Evolutionary conservation across 768 basidiomycete genomes (phyloP).

Genomic region (Nevesoporus exiguus): DNA sequence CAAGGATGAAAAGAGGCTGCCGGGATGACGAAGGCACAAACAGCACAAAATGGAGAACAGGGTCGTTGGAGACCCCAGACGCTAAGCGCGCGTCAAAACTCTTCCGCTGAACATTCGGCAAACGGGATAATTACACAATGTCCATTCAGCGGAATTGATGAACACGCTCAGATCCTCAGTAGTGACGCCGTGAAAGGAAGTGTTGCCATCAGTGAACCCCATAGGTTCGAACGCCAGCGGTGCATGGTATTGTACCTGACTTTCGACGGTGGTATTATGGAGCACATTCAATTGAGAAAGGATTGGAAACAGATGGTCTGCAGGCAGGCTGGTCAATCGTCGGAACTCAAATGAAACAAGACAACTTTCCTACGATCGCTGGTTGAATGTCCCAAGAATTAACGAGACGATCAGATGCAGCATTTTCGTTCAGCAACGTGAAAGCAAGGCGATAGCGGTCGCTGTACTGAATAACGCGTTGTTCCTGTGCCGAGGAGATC

Average conservation of each 20-base stretch:
- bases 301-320: slow-evolving; percentile 71
- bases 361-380: slow-evolving; percentile 58
- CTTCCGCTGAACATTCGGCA: neutral
- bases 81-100: slow-evolving; percentile 44
- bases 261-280: slow-evolving; percentile 92
- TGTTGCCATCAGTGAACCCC: slow-evolving; percentile 30
- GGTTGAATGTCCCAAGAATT: slow-evolving; percentile 69
- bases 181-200: slow-evolving; percentile 53
- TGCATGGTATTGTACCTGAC: slow-evolving; percentile 89
- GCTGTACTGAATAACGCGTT: slow-evolving; percentile 70
- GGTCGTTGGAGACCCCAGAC: slow-evolving; percentile 89
- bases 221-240: slow-evolving; percentile 79
- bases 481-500: slow-evolving; percentile 47
- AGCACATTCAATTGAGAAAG: slow-evolving; percentile 56
- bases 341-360: slow-evolving; percentile 13
- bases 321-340: slow-evolving; percentile 10
- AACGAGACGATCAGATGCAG: slow-evolving; percentile 56
- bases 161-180: slow-evolving; percentile 89
- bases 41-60: slow-evolving; percentile 87
- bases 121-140: slow-evolving; percentile 58
- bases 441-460: slow-evolving; percentile 86
- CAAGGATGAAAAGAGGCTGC: slow-evolving; percentile 66
- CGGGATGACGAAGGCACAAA: slow-evolving; percentile 76
- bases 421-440: slow-evolving; percentile 89
- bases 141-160: slow-evolving; percentile 96